Base-by-base conservation (phyloP, 2,329 filamentous ascomycete species). In the Paracamarosporium sp. region DNA sequence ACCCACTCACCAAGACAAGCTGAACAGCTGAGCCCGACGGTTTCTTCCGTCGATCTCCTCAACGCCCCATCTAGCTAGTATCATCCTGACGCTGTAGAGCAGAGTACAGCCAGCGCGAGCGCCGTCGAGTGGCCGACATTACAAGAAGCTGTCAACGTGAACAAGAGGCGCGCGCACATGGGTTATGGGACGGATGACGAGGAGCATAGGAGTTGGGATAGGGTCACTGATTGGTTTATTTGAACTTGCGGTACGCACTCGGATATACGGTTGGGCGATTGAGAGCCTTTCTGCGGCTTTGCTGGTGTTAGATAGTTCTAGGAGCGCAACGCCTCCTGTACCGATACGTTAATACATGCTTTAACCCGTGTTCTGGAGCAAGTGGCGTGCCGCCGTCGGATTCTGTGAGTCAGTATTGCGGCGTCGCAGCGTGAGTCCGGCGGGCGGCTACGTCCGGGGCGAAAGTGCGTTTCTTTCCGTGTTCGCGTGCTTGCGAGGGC, bases 71-170 rank as follows among this genome's bases (percentile, higher is more conserved):
- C 5, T 24, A 17, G 20, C 7, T 28, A n/a, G 15, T 12, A 20
- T 8, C 5, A 2, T 13, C 24, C 5, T 11, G 35, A 40, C 22
- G 35, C 20, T n/a, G 15, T 3, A 31, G 36, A 33, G 24, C 5
- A 7, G 36, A 40, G 48, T 24, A 35, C 30, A 15, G 57, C 35
- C 3, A 51, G 48, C 11, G 59, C 54, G 12, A 55, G 53, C 38
- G 55, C 45, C 9, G 47, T 56, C 13, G 64, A 65, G 22, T 70
- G 66, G 66, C 65, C 62, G 2, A 63, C 58, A 35, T 46, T 65
- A 24, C 50, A 57, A 45, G 63, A 68, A 46, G 57, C 63, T 12
- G 41, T 51, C 20, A 50, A 44, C 8, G 13, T 43, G 22, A 50
- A 30, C 24, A 47, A 46, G 36, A 50, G 59, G 43, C 35, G 44